Conservation (phyloP, 1,284 basidiomycete genomes). For the Rhodotorula sp. region DNA sequence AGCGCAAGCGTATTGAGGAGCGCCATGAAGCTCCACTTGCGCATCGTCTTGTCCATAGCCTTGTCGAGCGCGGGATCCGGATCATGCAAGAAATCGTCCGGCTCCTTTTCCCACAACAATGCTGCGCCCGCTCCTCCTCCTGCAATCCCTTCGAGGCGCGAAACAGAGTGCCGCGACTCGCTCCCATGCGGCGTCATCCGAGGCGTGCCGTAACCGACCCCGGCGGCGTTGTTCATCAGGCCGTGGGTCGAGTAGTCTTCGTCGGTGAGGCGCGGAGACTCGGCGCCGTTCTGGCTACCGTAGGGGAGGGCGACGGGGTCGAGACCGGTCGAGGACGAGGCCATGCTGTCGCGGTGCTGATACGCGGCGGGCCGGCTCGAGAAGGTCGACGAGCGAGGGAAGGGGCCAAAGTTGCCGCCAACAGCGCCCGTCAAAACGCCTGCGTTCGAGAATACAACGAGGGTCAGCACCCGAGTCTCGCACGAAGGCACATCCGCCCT, state of each 20-base stretch:
- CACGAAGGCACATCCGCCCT: neutral
- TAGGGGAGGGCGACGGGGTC: conserved; percentile 19
- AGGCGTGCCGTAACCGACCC: neutral
- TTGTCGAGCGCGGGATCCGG: conserved; percentile 38
- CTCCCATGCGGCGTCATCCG: conserved; percentile 1
- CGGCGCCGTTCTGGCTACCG: conserved; percentile 2
- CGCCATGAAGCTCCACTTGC: conserved; percentile 20
- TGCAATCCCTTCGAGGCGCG: conserved; percentile 22
- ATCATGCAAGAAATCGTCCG: conserved; percentile 42
- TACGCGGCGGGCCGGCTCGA: conserved; percentile 20
- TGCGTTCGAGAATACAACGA: neutral
- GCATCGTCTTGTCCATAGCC: conserved; percentile 34
- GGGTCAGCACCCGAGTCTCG: neutral
- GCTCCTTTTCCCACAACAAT: conserved; percentile 42
- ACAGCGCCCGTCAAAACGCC: conserved; percentile 34
- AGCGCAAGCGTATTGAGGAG: conserved; percentile 34
- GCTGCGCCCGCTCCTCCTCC: conserved; percentile 17
- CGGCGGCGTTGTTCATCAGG: too few relatives aligned
- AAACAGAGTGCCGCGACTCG: conserved; percentile 24
- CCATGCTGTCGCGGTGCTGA: conserved; percentile 33
- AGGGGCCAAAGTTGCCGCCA: conserved; percentile 34
- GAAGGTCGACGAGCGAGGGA: conserved; percentile 36
- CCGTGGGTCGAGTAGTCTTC: conserved; percentile 10
- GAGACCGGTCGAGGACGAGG: conserved; percentile 33
- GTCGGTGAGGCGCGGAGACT: conserved; percentile 19